Base-by-base conservation (phyloP, 176 grass and related monocot genomes). In the Avena eriantha region DNA sequence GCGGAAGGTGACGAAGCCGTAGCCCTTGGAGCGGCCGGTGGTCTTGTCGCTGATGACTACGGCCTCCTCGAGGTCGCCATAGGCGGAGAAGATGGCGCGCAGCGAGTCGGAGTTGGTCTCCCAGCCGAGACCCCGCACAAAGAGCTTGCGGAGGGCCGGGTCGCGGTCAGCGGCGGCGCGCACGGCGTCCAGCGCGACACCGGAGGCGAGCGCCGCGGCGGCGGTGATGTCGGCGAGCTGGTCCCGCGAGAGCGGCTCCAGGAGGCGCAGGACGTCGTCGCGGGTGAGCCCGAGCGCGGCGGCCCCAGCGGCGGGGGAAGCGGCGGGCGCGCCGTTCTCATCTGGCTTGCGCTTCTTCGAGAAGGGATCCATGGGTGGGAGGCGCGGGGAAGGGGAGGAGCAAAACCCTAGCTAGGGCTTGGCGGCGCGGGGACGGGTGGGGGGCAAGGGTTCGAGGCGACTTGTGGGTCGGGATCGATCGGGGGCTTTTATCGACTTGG, bases 1-100 rank as follows among this genome's bases (percentile, higher is more conserved):
- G 80, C 92, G 94, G 91, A 99, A 99, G 78, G 97, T 96, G 82
- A 99, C 93, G 84, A 99, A 99, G 0, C 97, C 97, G 31, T 99
- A 99, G 34, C 97, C 92, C 82, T 96, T 99, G 55, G 92, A 94
- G 60, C 88, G 88, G 15, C 94, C 97, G 16, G 94, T 99, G 76
- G 80, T 7, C 73, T 96, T 99, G 79, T 99, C 97, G 59, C 89
- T 86, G 79, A 99, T 94, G 82, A 99, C 89, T 1, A 94, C 93
- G 29, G 89, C 94, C 88, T 99, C 97, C 59, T 96, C 94, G 48
- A 99, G 78, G 71, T 94, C 94, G 1, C 97, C 97, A 24, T 92
- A 94, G 39, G 92, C n/a, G 60, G 94, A 87, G 89, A 99, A 99
- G 83, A 96, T 87, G 56, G 84, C 18, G 43, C 94, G 87, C 58